A percentile compares a stretch with the other conserved stretches of the same genome.
These are phyloP conservation scores for Lasiosphaeria ovina DNA, from an alignment of 495 filamentous ascomycete genomes.

Conservation along the genomic window DNA sequence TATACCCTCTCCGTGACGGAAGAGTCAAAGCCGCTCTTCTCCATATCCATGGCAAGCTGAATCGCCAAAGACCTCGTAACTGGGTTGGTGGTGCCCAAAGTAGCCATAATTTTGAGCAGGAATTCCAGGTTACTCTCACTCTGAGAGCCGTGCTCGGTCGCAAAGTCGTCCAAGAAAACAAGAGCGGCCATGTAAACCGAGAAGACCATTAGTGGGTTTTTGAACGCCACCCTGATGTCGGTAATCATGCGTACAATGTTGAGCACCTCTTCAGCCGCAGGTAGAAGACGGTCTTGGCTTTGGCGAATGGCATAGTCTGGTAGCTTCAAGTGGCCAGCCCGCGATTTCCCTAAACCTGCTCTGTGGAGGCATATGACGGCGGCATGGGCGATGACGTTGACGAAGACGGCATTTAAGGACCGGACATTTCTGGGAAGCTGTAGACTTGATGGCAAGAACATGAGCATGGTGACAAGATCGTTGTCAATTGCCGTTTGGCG, in stretches of 20 bases:
- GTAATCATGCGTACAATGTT: slow-evolving; percentile 3
- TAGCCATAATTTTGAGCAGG: slow-evolving; percentile 5
- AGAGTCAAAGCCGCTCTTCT: slow-evolving; percentile 7
- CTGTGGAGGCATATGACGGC: slow-evolving; percentile 17
- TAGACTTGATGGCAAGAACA: slow-evolving; percentile 11
- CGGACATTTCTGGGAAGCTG: slow-evolving; percentile 3
- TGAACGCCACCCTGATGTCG: slow-evolving; percentile 1
- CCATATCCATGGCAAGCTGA: slow-evolving; percentile 16
- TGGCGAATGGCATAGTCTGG: not conserved
- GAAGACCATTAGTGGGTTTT: slow-evolving; percentile 9
- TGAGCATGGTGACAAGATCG: slow-evolving; percentile 4
- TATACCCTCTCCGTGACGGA: slow-evolving; percentile 4
- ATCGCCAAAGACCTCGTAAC: slow-evolving; percentile 11
- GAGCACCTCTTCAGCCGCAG: slow-evolving; percentile 13
- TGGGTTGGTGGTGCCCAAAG: slow-evolving; percentile 3
- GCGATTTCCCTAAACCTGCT: not conserved
- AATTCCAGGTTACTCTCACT: slow-evolving; percentile 10
- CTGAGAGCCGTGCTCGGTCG: not conserved
- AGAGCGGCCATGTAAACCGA: slow-evolving; percentile 11
- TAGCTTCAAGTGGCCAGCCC: not conserved
- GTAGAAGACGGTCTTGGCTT: slow-evolving; percentile 6
- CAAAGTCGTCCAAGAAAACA: slow-evolving; percentile 9
- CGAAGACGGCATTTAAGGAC: slow-evolving; percentile 7
- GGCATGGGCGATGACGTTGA: slow-evolving; percentile 9
- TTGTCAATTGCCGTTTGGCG: slow-evolving; percentile 10